phyloP scores from a whole-genome alignment of 2,329 filamentous ascomycete genomes.

The Ophiostoma triangulosporum region DNA sequence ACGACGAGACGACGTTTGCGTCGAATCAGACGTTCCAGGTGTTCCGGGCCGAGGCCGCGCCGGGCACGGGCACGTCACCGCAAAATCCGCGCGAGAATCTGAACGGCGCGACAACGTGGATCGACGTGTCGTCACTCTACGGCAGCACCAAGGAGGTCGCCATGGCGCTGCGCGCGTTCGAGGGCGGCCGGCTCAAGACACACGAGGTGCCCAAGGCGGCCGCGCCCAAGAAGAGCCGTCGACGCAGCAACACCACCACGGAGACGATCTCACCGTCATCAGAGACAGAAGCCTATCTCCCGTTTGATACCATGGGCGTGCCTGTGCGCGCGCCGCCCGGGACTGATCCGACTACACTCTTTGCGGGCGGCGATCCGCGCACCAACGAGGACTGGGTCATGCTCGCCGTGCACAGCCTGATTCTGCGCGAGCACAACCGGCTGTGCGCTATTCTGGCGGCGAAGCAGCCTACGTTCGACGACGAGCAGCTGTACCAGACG shows the following conservation, averaged over 20 bases:
- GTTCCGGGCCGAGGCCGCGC: slow-evolving; percentile 3
- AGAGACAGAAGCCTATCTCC: not conserved
- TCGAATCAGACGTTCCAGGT: slow-evolving; percentile 4
- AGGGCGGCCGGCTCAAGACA: slow-evolving; percentile 9
- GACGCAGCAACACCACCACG: no score
- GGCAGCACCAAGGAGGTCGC: slow-evolving; percentile 11
- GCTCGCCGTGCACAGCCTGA: slow-evolving; percentile 11
- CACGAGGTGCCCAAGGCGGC: slow-evolving; percentile 2
- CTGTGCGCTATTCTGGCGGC: slow-evolving; percentile 9
- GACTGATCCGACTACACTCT: slow-evolving; percentile 5
- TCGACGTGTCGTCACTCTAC: slow-evolving; percentile 12
- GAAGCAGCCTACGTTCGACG: slow-evolving; percentile 8
- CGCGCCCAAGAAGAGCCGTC: not conserved
- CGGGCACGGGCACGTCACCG: slow-evolving; percentile 10
- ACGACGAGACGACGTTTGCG: slow-evolving; percentile 9
- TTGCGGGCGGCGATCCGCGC: slow-evolving; percentile 12
- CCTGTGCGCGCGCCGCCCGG: not conserved
- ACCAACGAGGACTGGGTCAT: slow-evolving; percentile 14
- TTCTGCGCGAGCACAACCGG: slow-evolving; percentile 14
- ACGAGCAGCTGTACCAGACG: slow-evolving; percentile 13
- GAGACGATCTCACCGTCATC: no score
- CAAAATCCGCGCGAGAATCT: slow-evolving; percentile 12
- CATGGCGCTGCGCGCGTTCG: slow-evolving; percentile 6
- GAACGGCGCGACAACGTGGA: slow-evolving; percentile 11
- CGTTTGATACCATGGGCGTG: not conserved